These are phyloP conservation scores for Erythrophleum fordii DNA, from an alignment of 306 rosid species.

Conservation along the genomic window DNA sequence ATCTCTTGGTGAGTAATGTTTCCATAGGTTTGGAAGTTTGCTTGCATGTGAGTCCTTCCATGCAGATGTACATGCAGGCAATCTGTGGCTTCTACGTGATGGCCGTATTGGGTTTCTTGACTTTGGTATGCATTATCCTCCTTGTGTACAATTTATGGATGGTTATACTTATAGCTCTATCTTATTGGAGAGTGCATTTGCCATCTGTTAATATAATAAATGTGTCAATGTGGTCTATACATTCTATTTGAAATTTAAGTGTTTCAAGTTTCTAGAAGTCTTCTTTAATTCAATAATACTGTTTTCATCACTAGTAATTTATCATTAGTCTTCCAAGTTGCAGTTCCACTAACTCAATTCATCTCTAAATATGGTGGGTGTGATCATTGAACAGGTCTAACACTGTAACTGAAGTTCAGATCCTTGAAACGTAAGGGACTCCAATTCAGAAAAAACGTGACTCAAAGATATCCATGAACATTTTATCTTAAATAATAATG, in stretches of 20 bases:
- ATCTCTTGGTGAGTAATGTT: constrained; percentile 37
- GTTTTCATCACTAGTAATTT: constrained; percentile 4
- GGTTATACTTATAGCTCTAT: constrained; percentile 32
- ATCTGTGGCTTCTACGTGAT: constrained; percentile 92
- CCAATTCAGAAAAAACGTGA: neutral
- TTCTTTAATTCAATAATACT: neutral
- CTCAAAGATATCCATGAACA: neutral
- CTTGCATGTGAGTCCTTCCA: constrained; percentile 97
- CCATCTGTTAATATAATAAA: constrained; percentile 17
- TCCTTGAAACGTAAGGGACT: neutral
- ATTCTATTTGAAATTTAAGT: constrained; percentile 25
- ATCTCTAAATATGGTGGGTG: neutral
- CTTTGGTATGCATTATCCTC: constrained; percentile 69
- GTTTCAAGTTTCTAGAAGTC: neutral
- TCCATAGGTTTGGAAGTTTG: constrained; percentile 96
- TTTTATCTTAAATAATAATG: neutral
- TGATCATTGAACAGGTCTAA: neutral
- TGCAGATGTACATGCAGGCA: constrained; percentile 98
- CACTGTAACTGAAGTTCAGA: neutral
- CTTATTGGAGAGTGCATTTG: constrained; percentile 11
- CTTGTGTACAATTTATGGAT: constrained; percentile 16
- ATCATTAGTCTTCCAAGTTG: neutral
- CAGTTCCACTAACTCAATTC: neutral
- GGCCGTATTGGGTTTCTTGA: constrained; percentile 98
- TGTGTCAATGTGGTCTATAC: constrained; percentile 3